These are phyloP conservation scores for Starmerella bombi DNA, from an alignment of 805 yeast species.

Conservation along the genomic window DNA sequence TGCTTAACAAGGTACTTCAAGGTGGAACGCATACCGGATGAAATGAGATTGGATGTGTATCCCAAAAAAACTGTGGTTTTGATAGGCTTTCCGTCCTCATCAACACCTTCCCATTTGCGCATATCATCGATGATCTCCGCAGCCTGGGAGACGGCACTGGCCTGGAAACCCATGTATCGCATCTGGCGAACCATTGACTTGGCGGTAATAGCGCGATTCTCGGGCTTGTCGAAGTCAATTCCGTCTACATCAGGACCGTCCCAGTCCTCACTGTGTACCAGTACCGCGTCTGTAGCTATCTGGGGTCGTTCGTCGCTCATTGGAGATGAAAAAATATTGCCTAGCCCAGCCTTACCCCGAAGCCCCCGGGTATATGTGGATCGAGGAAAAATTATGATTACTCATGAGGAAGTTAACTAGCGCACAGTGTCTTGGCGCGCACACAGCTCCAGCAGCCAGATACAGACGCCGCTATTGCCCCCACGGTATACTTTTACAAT, in stretches of 20 bases:
- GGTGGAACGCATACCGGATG: conserved; percentile 88
- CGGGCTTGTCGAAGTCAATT: conserved; percentile 72
- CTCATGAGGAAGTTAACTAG: no score
- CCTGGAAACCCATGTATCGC: conserved; percentile 97
- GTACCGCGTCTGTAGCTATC: conserved; percentile 79
- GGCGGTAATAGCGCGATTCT: conserved; percentile 67
- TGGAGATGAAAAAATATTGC: background rate
- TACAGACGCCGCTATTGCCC: no score
- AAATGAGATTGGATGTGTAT: conserved; percentile 87
- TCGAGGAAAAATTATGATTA: no score
- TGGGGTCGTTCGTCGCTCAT: conserved; percentile 10
- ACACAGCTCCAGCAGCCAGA: no score
- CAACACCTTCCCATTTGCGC: conserved; percentile 87
- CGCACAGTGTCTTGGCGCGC: no score
- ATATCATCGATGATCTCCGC: conserved; percentile 86
- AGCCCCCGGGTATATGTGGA: no score
- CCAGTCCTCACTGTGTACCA: conserved; percentile 70
- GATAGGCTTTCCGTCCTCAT: conserved; percentile 44
- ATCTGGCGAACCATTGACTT: conserved; percentile 64
- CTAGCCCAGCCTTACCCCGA: no score
- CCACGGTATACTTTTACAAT: no score
- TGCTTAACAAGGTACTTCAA: conserved; percentile 79
- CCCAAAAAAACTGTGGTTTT: conserved; percentile 90
- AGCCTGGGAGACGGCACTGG: conserved; percentile 69
- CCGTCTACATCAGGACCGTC: conserved; percentile 71